Evolutionary conservation across 345 rosid species (phyloP).

Genomic region (Carallia pectinifolia): DNA sequence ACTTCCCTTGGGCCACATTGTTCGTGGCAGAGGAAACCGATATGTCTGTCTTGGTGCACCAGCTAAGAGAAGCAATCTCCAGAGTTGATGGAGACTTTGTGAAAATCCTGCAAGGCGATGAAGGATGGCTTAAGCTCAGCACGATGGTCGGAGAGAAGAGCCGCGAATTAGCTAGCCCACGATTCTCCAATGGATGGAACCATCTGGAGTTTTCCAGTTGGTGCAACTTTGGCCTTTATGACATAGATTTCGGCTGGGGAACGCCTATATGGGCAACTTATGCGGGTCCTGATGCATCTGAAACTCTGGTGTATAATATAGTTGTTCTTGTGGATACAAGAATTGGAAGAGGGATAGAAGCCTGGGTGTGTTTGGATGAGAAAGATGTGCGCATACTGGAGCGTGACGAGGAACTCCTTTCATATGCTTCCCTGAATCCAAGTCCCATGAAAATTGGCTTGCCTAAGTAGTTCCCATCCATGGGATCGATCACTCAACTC

Average conservation of each 20-base stretch:
- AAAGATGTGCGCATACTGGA: conserved; percentile 1
- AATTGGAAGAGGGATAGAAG: conserved; percentile 18
- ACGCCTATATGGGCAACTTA: conserved; percentile 22
- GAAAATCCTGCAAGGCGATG: neutral
- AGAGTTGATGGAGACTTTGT: neutral
- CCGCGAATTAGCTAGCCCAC: neutral
- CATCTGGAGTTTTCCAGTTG: conserved; percentile 22
- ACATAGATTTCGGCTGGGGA: conserved; percentile 34
- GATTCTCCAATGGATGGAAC: conserved; percentile 1
- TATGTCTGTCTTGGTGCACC: neutral
- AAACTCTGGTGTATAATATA: neutral
- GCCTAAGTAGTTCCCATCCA: neutral
- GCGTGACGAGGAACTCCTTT: conserved; percentile 8
- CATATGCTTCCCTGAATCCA: conserved; percentile 14
- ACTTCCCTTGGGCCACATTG: neutral
- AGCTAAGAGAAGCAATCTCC: conserved; percentile 4
- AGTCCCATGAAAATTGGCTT: conserved; percentile 6
- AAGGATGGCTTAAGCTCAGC: neutral
- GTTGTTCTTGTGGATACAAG: conserved; percentile 5
- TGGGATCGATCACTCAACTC: neutral
- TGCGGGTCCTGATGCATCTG: neutral
- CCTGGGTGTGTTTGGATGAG: conserved; percentile 22
- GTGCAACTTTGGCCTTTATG: conserved; percentile 21
- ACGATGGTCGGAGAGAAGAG: neutral
- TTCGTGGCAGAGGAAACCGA: neutral